Percentiles rank a stretch among this genome's conserved stretches.
phyloP scores from a whole-genome alignment of 352 stramenopile species.

The Phytophthora sp. region DNA sequence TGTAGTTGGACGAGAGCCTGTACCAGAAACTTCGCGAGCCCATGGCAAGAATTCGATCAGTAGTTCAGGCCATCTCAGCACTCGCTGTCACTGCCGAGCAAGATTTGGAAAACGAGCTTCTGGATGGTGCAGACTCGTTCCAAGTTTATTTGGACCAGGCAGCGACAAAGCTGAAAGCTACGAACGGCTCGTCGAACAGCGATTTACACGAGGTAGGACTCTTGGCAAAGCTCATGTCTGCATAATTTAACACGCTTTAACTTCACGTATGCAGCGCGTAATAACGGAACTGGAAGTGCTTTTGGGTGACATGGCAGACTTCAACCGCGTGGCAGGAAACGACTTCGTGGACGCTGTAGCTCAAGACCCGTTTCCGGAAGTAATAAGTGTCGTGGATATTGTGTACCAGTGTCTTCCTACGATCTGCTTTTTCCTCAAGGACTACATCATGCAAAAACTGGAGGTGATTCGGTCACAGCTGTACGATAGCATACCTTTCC shows the following conservation, averaged over 20 bases:
- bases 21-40: slow-evolving; percentile 28
- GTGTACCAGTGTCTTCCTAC: slow-evolving; percentile 43
- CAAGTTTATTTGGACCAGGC: slow-evolving; percentile 36
- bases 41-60: slow-evolving; percentile 31
- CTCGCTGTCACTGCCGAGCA: slow-evolving; percentile 21
- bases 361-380: slow-evolving; percentile 23
- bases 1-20: slow-evolving; percentile 32
- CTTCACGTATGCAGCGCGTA: slow-evolving; percentile 33
- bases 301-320: slow-evolving; percentile 44
- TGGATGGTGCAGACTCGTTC: slow-evolving; percentile 20
- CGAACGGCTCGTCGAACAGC: background rate
- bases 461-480: slow-evolving; percentile 35
- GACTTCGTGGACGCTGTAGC: slow-evolving; percentile 37
- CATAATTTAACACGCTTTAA: too few relatives aligned
- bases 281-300: slow-evolving; percentile 52
- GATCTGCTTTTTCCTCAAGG: slow-evolving; percentile 55
- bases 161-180: slow-evolving; percentile 7
- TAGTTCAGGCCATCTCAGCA: slow-evolving; percentile 28
- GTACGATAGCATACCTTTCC: slow-evolving; percentile 49
- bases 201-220: slow-evolving; percentile 32
- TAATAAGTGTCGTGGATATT: slow-evolving; percentile 27
- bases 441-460: slow-evolving; percentile 42
- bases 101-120: slow-evolving; percentile 31
- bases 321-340: slow-evolving; percentile 42
- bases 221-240: too few relatives aligned